Conservation (phyloP, 208 protist species). For the Crithidia mellificae region DNA sequence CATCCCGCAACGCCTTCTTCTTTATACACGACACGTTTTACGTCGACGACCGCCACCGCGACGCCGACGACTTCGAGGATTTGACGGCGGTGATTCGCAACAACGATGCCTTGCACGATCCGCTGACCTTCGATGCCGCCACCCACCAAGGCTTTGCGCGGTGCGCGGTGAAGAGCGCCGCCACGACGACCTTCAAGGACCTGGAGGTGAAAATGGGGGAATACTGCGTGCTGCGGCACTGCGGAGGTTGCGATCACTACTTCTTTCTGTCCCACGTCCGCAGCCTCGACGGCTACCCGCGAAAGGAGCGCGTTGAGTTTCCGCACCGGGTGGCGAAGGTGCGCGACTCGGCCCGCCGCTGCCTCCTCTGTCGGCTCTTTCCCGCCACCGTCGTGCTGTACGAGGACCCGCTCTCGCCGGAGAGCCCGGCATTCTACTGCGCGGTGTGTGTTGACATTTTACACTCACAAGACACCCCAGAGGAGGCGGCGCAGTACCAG, state of each 20-base stretch:
- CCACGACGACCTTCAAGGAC: constrained; percentile 70
- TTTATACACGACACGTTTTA: constrained; percentile 85
- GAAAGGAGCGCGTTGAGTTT: constrained; percentile 41
- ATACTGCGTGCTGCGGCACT: constrained; percentile 63
- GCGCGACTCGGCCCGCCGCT: constrained; percentile 44
- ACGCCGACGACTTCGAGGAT: constrained; percentile 54
- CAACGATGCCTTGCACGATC: constrained; percentile 36
- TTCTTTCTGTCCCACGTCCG: constrained; percentile 57
- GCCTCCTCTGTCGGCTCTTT: constrained; percentile 59
- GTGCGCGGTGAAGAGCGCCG: constrained; percentile 68
- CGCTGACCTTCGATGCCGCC: not conserved
- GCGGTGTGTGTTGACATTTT: constrained; percentile 70
- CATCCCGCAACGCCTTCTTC: constrained; percentile 67
- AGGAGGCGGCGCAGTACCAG: constrained; percentile 48
- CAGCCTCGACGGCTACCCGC: constrained; percentile 42
- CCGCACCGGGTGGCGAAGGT: constrained; percentile 60
- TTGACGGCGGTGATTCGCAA: constrained; percentile 52
- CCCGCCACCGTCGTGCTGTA: constrained; percentile 72
- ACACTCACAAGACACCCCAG: constrained; percentile 48
- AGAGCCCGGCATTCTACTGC: constrained; percentile 62
- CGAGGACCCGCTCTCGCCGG: constrained; percentile 52
- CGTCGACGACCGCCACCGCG: constrained; percentile 74
- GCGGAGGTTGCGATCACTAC: constrained; percentile 77
- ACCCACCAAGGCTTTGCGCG: constrained; percentile 48
- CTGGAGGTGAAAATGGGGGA: constrained; percentile 68